Percentiles rank a stretch among this genome's conserved stretches.
phyloP scores from a whole-genome alignment of 1,139 yeast species.

The Scheffersomyces stambukii region DNA sequence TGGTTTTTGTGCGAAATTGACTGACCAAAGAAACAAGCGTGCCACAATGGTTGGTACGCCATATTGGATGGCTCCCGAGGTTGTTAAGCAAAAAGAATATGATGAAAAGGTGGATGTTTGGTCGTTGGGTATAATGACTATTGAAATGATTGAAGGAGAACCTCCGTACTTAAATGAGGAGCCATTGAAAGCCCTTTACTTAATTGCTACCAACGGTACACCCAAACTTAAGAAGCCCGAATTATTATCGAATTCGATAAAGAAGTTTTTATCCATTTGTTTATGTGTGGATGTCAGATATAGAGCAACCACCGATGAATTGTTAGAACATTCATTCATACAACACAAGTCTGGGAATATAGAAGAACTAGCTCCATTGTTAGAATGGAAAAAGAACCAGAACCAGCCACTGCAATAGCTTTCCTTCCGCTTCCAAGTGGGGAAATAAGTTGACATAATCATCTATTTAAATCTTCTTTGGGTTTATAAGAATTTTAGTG shows the following conservation, averaged over 20 bases:
- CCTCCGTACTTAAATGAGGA: constrained; percentile 97
- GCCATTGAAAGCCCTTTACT: constrained; percentile 57
- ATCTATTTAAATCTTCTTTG: no score
- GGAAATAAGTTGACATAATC: no score
- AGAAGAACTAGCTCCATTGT: constrained; percentile 61
- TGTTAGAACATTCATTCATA: constrained; percentile 77
- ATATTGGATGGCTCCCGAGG: constrained; percentile 99
- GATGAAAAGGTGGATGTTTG: constrained; percentile 97
- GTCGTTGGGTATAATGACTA: constrained; percentile 97
- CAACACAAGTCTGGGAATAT: constrained; percentile 65
- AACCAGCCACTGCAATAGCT: constrained; percentile 4
- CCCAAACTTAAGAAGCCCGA: constrained; percentile 93
- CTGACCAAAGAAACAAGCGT: constrained; percentile 87
- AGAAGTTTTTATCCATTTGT: constrained; percentile 86
- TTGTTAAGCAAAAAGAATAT: constrained; percentile 91
- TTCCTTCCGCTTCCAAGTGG: no score
- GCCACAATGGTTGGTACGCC: constrained; percentile 99
- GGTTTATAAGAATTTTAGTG: no score
- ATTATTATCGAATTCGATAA: constrained; percentile 67
- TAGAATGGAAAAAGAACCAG: constrained; percentile 54
- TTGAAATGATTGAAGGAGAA: constrained; percentile 97
- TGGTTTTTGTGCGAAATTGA: constrained; percentile 95
- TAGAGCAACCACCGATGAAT: constrained; percentile 87
- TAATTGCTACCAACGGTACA: constrained; percentile 96
- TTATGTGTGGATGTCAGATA: constrained; percentile 92